Conservation (phyloP, 768 basidiomycete genomes). For the Mycena alexandri region DNA sequence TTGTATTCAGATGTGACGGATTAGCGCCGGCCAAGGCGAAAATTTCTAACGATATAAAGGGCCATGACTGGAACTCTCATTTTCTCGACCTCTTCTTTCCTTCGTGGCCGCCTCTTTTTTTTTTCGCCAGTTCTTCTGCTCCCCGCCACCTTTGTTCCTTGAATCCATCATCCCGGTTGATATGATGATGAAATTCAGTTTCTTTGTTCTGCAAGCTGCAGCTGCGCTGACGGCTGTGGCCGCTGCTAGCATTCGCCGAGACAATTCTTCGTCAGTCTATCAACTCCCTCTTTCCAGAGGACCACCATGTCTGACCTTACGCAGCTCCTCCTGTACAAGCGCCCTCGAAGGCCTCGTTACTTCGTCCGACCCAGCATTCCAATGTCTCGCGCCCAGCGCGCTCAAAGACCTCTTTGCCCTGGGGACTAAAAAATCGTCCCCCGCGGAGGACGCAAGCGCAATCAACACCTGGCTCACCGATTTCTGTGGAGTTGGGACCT, state of each 20-base stretch:
- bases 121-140: neutral
- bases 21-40: no score
- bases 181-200: slow-evolving; percentile 14
- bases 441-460: neutral
- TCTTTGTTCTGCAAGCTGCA: slow-evolving; percentile 7
- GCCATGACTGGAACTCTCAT: slow-evolving; percentile 6
- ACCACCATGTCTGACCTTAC: slow-evolving; percentile 1
- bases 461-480: slow-evolving; percentile 2
- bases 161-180: slow-evolving; percentile 14
- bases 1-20: no score
- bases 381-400: slow-evolving; percentile 4
- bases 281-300: neutral
- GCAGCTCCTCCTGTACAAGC: slow-evolving; percentile 12
- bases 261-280: slow-evolving; percentile 1
- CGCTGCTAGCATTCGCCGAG: slow-evolving; percentile 12
- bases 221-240: slow-evolving; percentile 14
- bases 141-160: slow-evolving; percentile 2
- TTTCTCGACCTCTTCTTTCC: slow-evolving; percentile 6
- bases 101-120: slow-evolving; percentile 10
- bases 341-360: slow-evolving; percentile 6
- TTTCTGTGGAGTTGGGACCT: slow-evolving; percentile 16
- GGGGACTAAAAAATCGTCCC: slow-evolving; percentile 1
- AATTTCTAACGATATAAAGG: slow-evolving; percentile 2
- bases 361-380: slow-evolving; percentile 1
- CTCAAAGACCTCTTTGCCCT: slow-evolving; percentile 7